Evolutionary conservation across 2,329 filamentous ascomycete genomes (phyloP), one percentile per base, ranked within the genome.

Genomic region (Biscogniauxia sp.): DNA sequence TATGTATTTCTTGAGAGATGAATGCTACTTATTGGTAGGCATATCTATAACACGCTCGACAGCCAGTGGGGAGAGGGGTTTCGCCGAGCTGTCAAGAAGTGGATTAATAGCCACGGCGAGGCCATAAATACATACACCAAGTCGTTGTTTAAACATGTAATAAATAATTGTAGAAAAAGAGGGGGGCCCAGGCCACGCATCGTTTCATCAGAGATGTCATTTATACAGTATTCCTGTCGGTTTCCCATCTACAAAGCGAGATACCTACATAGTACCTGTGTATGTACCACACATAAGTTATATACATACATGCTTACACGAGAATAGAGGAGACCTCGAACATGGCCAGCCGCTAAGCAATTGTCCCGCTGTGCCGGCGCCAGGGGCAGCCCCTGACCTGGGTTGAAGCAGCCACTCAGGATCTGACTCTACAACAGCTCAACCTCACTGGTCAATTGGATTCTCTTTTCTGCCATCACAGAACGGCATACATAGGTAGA

Each of bases 371-470:
- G 41, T 62, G 54, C 64, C 63, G 64, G 60, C 63, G 61, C 51
- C 60, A 60, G 58, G 57, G 55, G 60, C 55, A 56, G 53, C 62
- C 52, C 45, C 37, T 51, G 53, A 26, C 28, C 28, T 13, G 7
- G 28, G 28, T 5, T 32, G 37, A 51, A 54, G 53, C 58, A 58
- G 59, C 68, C 66, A 69, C 64, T 70, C 55, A 66, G 26, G 65
- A 56, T 51, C 53, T 37, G 60, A 58, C 61, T 60, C 61, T 53
- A 51, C 55, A 55, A 57, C 52, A 57, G 49, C 37, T 54, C 28
- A 41, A 56, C 63, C 55, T 55, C 63, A 69, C 64, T 69, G 67
- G 68, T 55, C 59, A 41, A 58, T 49, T 49, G 23, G 25, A 7
- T 58, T 53, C 54, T 62, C 52, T 54, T 20, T 20, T 57, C 26